Evolutionary conservation across 2,329 filamentous ascomycete genomes (phyloP).

Genomic region (Cytospora paraplurivora): DNA sequence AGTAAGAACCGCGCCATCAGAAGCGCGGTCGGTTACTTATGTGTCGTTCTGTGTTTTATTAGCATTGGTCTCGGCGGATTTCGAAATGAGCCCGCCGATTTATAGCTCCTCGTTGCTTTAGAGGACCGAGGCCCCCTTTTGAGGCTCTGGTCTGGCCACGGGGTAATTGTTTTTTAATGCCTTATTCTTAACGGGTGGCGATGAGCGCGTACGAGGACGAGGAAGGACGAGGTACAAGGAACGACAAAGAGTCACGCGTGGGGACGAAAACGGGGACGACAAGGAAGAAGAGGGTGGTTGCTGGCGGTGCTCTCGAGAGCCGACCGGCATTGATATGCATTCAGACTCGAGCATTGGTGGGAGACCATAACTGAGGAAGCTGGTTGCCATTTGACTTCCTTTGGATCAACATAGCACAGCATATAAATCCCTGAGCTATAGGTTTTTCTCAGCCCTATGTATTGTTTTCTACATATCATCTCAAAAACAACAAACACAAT

Average conservation of each 20-base stretch:
- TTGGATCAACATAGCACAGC: constrained; percentile 20
- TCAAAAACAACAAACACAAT: constrained; percentile 21
- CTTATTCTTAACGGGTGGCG: constrained; percentile 29
- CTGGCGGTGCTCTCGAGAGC: constrained; percentile 5
- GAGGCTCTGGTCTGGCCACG: constrained; percentile 37
- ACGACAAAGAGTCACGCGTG: constrained; percentile 22
- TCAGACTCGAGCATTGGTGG: not conserved
- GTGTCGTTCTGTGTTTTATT: constrained; percentile 30
- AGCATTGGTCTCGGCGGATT: constrained; percentile 25
- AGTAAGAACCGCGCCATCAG: constrained; percentile 15
- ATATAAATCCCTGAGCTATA: constrained; percentile 22
- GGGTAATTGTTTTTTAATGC: constrained; percentile 35
- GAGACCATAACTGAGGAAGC: constrained; percentile 2
- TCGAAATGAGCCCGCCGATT: constrained; percentile 17
- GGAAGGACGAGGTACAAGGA: not conserved
- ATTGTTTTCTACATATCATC: constrained; percentile 23
- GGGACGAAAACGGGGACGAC: constrained; percentile 29
- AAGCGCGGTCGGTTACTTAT: constrained; percentile 26
- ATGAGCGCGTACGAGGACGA: constrained; percentile 26
- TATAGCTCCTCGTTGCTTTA: constrained; percentile 31
- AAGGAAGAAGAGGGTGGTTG: constrained; percentile 22
- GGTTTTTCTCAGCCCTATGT: constrained; percentile 23
- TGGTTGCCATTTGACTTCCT: constrained; percentile 10
- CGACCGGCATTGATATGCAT: constrained; percentile 18
- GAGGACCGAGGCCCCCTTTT: constrained; percentile 40